A percentile compares a stretch with the other conserved stretches of the same genome.
phyloP scores from a whole-genome alignment of 108 stramenopile genomes.

The Conticribra guillardii region DNA sequence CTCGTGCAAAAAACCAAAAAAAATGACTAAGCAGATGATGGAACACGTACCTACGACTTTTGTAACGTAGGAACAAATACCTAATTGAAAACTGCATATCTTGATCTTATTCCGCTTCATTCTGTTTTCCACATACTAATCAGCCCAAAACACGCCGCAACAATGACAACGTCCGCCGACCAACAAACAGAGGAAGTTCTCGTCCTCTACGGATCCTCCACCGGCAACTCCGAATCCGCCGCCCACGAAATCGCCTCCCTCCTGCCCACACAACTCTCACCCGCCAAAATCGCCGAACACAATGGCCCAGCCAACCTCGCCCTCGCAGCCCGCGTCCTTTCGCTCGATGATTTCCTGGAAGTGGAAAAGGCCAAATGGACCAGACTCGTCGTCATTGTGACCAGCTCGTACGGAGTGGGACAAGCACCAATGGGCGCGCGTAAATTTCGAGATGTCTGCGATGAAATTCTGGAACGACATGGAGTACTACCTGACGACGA shows the following conservation, averaged over 20 bases:
- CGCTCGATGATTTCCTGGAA: constrained; percentile 87
- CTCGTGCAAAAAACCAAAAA: no score
- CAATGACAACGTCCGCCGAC: background rate
- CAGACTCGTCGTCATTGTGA: constrained; percentile 69
- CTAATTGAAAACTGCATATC: no score
- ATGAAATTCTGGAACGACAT: constrained; percentile 45
- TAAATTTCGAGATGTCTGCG: constrained; percentile 78
- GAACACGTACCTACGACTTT: no score
- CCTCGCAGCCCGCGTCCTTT: constrained; percentile 55
- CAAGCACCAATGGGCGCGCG: constrained; percentile 82
- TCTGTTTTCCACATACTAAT: no score
- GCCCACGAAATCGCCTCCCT: constrained; percentile 62
- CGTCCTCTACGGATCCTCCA: constrained; percentile 85
- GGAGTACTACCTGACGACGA: constrained; percentile 4
- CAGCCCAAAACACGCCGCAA: no score
- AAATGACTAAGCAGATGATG: no score
- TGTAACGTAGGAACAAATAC: no score
- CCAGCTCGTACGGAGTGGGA: constrained; percentile 81
- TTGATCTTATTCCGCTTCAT: no score
- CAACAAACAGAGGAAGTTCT: constrained; percentile 48
- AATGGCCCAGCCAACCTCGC: constrained; percentile 10
- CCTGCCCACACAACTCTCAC: constrained; percentile 35
- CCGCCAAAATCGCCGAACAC: constrained; percentile 7
- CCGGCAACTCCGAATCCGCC: constrained; percentile 83
- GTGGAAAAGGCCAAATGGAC: constrained; percentile 63